These are phyloP conservation scores for Ogataea corticis DNA, from an alignment of 805 yeast species.

Conservation along the genomic window DNA sequence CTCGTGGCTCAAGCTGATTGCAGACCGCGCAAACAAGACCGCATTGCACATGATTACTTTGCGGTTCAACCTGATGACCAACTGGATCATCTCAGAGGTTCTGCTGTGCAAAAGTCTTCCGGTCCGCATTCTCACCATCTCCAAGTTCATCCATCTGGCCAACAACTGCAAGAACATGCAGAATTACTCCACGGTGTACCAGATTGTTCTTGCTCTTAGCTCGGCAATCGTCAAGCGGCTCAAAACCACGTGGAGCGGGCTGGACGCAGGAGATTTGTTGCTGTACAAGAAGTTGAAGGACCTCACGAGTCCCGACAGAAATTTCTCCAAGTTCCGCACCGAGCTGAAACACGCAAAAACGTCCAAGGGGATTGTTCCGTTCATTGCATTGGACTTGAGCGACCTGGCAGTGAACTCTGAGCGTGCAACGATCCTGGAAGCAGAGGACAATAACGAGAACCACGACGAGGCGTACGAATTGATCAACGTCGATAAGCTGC, in stretches of 20 bases:
- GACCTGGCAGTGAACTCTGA: conserved; percentile 79
- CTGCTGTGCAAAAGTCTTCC: conserved; percentile 61
- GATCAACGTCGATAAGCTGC: conserved; percentile 77
- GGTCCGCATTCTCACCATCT: conserved; percentile 68
- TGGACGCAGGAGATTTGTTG: conserved; percentile 71
- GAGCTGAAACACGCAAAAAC: conserved; percentile 58
- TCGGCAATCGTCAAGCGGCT: conserved; percentile 61
- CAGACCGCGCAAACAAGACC: conserved; percentile 44
- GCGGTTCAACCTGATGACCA: conserved; percentile 83
- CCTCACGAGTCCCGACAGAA: conserved; percentile 70
- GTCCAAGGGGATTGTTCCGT: conserved; percentile 82
- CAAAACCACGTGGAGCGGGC: conserved; percentile 69
- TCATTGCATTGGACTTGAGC: conserved; percentile 80
- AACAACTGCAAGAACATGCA: conserved; percentile 69
- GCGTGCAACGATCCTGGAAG: conserved; percentile 46
- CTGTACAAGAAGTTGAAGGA: conserved; percentile 67
- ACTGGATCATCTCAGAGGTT: conserved; percentile 91
- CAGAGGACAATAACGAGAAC: conserved; percentile 29
- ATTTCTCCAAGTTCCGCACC: conserved; percentile 66
- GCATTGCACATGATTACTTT: conserved; percentile 83
- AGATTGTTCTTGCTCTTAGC: conserved; percentile 77
- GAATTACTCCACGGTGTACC: conserved; percentile 86
- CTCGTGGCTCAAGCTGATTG: conserved; percentile 81
- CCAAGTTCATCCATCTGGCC: conserved; percentile 86
- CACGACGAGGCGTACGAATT: conserved; percentile 38